Evolutionary conservation across 2,329 filamentous ascomycete species (phyloP).

Genomic region (Xylaria sp.): DNA sequence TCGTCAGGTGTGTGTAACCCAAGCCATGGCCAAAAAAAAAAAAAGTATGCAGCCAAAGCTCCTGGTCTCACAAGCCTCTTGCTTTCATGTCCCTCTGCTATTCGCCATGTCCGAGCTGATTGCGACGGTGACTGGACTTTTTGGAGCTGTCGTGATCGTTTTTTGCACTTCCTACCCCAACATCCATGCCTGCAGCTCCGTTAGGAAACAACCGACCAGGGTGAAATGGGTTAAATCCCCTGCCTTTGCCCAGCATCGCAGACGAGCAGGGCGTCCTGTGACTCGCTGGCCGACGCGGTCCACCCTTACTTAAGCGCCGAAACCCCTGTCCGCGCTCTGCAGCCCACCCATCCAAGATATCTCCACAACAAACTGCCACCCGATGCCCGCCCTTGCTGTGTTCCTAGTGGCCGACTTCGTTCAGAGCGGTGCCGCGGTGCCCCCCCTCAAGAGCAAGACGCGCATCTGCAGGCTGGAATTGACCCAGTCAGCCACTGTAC

Average conservation of each 20-base stretch:
- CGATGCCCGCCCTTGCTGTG: constrained; percentile 25
- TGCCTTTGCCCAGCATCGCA: constrained; percentile 16
- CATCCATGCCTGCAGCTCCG: constrained; percentile 3
- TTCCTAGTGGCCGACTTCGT: constrained; percentile 32
- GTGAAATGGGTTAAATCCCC: constrained; percentile 23
- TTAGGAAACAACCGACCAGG: constrained; percentile 1
- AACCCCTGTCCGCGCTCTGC: constrained; percentile 56
- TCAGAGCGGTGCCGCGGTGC: constrained; percentile 30
- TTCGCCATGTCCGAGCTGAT: constrained; percentile 10
- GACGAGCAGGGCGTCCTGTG: constrained; percentile 34
- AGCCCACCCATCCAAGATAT: constrained; percentile 25
- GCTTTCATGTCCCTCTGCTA: constrained; percentile 12
- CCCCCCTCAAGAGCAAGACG: constrained; percentile 35
- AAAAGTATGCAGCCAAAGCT: neutral
- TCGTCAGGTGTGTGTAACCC: neutral
- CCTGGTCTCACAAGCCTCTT: constrained; percentile 6
- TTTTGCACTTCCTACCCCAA: constrained; percentile 14
- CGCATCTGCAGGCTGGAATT: constrained; percentile 42
- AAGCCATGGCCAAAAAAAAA: constrained; percentile 2
- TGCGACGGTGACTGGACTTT: constrained; percentile 15
- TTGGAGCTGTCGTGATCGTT: constrained; percentile 19
- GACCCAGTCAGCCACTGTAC: too few species aligned
- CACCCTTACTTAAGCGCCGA: constrained; percentile 57
- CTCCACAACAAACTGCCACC: constrained; percentile 7
- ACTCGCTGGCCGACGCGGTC: constrained; percentile 47